Evolutionary conservation across 2,329 filamentous ascomycete species (phyloP).

Genomic region (Hypomyces perniciosus): DNA sequence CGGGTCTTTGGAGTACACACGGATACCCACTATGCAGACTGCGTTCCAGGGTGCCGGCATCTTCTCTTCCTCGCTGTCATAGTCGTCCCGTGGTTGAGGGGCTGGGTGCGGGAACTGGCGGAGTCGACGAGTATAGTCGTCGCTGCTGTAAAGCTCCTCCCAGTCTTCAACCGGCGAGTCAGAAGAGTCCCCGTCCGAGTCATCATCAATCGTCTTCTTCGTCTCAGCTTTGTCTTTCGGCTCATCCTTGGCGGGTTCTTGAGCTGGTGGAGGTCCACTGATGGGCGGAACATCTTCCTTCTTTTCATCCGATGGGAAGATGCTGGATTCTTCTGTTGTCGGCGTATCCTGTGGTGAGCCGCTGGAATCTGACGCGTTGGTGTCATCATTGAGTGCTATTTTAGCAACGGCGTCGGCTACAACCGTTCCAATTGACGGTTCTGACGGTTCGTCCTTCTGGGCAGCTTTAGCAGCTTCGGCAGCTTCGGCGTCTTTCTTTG

Average conservation of each 20-base stretch:
- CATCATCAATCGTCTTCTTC: too few relatives aligned
- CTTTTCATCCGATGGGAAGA: conserved; percentile 18
- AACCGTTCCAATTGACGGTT: conserved; percentile 15
- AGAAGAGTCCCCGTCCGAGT: conserved; percentile 45
- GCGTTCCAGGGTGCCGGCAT: conserved; percentile 56
- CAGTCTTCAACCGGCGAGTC: conserved; percentile 55
- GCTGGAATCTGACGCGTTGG: conserved; percentile 24
- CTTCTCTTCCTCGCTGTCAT: conserved; percentile 53
- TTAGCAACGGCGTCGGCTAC: conserved; percentile 17
- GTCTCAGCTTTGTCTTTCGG: conserved; percentile 20
- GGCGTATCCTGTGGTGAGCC: conserved; percentile 28
- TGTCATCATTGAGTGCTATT: conserved; percentile 16
- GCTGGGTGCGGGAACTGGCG: conserved; percentile 33
- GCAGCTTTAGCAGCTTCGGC: conserved; percentile 18
- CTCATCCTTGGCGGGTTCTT: conserved; percentile 29
- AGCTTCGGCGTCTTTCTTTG: conserved; percentile 17
- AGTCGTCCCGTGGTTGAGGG: conserved; percentile 30
- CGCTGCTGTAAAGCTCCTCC: conserved; percentile 53
- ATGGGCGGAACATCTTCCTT: conserved; percentile 31
- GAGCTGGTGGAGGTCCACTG: conserved; percentile 19
- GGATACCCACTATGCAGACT: conserved; percentile 53
- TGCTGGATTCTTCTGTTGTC: conserved; percentile 24
- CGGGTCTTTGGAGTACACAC: conserved; percentile 55
- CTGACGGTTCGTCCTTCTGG: conserved; percentile 20
- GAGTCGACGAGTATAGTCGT: conserved; percentile 51